Percentiles rank a stretch among this genome's conserved stretches.
Conservation (phyloP, 2,329 filamentous ascomycete species). For the Microdochium bolleyi region DNA sequence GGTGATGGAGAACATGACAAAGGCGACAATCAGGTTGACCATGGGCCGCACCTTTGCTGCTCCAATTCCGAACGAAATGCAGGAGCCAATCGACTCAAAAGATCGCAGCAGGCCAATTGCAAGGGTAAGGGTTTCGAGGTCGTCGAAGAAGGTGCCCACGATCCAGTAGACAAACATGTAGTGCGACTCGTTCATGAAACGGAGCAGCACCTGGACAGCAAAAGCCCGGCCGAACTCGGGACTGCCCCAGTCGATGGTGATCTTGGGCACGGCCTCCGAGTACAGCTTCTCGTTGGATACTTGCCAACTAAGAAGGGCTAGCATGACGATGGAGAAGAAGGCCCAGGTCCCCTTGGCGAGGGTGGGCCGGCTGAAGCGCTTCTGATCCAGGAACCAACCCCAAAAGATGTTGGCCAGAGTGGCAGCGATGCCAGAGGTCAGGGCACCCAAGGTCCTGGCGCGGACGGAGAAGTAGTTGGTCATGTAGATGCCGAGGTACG, state of each 20-base stretch:
- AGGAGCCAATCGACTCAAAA: conserved; percentile 39
- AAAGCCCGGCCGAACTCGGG: conserved; percentile 37
- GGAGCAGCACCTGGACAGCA: conserved; percentile 36
- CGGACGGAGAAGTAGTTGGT: conserved; percentile 44
- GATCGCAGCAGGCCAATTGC: conserved; percentile 37
- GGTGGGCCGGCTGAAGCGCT: conserved; percentile 27
- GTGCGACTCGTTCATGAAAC: conserved; percentile 42
- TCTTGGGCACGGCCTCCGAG: conserved; percentile 19
- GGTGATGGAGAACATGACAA: conserved; percentile 36
- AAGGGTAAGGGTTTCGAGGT: conserved; percentile 41
- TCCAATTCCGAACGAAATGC: conserved; percentile 37
- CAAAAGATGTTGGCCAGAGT: conserved; percentile 36
- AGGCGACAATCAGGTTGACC: conserved; percentile 29
- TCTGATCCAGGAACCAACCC: conserved; percentile 40
- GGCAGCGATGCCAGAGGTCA: conserved; percentile 36
- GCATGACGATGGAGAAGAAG: conserved; percentile 18
- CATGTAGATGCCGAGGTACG: conserved; percentile 43
- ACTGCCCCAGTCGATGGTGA: conserved; percentile 36
- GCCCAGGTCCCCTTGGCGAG: conserved; percentile 34
- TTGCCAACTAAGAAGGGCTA: conserved; percentile 37
- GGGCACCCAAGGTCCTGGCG: conserved; percentile 32
- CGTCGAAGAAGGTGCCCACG: conserved; percentile 40
- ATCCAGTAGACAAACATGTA: conserved; percentile 45
- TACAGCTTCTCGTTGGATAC: conserved; percentile 39
- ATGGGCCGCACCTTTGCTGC: conserved; percentile 25